phyloP scores from a whole-genome alignment of 805 yeast genomes.

The Ogataea philodendri region DNA sequence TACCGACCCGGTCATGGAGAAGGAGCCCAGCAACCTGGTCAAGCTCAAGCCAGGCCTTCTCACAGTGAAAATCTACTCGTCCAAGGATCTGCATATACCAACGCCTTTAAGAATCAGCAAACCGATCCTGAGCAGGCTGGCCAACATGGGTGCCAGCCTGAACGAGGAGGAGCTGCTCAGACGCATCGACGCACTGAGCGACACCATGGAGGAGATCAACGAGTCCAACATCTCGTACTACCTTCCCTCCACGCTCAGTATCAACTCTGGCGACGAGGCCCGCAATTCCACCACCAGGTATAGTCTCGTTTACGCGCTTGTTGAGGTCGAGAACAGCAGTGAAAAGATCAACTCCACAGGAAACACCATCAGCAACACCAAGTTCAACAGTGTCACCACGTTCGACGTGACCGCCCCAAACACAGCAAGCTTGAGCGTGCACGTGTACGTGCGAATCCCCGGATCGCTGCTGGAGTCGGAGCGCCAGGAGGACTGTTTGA shows the following conservation, averaged over 20 bases:
- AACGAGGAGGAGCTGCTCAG: conserved; percentile 32
- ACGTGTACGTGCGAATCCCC: conserved; percentile 78
- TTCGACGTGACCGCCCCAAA: conserved; percentile 76
- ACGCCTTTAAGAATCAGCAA: conserved; percentile 64
- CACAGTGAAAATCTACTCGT: conserved; percentile 73
- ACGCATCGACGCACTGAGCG: conserved; percentile 35
- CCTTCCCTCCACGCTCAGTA: conserved; percentile 44
- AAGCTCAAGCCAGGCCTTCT: conserved; percentile 61
- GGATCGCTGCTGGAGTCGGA: conserved; percentile 47
- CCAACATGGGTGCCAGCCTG: conserved; percentile 50
- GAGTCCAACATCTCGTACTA: conserved; percentile 31
- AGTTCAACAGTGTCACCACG: conserved; percentile 85
- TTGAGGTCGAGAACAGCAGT: conserved; percentile 94
- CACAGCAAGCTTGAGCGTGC: conserved; percentile 53
- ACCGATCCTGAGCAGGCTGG: conserved; percentile 60
- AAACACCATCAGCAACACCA: conserved; percentile 75
- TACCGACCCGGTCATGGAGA: conserved; percentile 35
- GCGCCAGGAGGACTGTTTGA: conserved; percentile 60
- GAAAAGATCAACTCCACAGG: conserved; percentile 82
- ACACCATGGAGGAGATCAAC: conserved; percentile 29
- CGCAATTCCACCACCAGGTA: conserved; percentile 48
- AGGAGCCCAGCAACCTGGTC: conserved; percentile 14
- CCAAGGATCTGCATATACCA: conserved; percentile 67
- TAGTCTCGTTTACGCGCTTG: conserved; percentile 70
- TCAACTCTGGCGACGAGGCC: conserved; percentile 47